phyloP scores from a whole-genome alignment of 2,329 filamentous ascomycete species.

The Botrytis elliptica region DNA sequence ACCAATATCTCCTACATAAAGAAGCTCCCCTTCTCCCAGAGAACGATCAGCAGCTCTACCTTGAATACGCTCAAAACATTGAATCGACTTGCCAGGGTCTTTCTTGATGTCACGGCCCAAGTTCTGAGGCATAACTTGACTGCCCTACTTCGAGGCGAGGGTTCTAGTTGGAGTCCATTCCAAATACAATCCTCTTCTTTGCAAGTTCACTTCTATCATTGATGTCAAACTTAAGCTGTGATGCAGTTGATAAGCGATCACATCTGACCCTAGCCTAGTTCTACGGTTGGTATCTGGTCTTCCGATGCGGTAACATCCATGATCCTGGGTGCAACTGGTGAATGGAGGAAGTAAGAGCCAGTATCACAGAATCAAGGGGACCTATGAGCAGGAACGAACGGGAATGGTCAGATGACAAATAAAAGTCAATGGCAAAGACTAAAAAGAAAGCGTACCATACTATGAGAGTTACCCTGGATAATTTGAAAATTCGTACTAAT shows the following conservation, averaged over 20 bases:
- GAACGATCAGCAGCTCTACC: not conserved
- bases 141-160: not conserved
- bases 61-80: not conserved
- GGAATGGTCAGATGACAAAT: not conserved
- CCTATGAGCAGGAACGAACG: not conserved
- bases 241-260: not conserved
- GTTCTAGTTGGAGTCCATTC: not conserved
- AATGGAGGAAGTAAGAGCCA: not conserved
- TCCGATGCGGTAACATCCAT: not conserved
- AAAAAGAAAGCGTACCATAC: not conserved
- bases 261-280: not conserved
- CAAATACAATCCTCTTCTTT: not conserved
- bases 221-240: not conserved
- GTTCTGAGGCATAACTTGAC: not conserved
- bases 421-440: not conserved
- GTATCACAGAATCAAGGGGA: not conserved
- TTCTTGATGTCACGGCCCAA: not conserved
- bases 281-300: not conserved
- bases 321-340: not conserved
- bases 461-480: not conserved
- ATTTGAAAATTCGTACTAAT: not conserved
- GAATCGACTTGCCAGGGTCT: not conserved
- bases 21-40: not conserved
- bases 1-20: too few relatives aligned
- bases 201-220: not conserved